These are phyloP conservation scores for Penicillium fuscoglaucum DNA, from an alignment of 2,329 filamentous ascomycete species.

Conservation along the genomic window DNA sequence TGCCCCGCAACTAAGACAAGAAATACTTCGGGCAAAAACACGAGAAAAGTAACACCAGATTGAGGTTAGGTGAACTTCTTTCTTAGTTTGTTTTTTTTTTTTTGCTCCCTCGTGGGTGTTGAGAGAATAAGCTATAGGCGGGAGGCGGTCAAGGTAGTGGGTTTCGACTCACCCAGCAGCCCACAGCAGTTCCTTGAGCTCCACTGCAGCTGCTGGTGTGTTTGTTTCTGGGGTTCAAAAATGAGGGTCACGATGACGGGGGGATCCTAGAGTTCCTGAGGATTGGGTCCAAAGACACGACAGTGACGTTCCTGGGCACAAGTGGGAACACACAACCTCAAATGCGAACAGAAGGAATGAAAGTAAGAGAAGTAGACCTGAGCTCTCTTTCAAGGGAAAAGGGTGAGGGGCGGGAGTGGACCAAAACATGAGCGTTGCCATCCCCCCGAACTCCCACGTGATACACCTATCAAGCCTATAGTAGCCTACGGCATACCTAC, in stretches of 20 bases:
- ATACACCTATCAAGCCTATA: slow-evolving; percentile 15
- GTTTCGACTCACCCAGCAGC: slow-evolving; percentile 25
- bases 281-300: neutral
- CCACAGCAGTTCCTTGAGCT: slow-evolving; percentile 22
- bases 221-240: slow-evolving; percentile 16
- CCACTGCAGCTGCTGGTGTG: slow-evolving; percentile 27
- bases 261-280: neutral
- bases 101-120: slow-evolving; percentile 4
- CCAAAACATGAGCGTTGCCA: slow-evolving; percentile 22
- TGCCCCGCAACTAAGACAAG: slow-evolving; percentile 15
- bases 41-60: slow-evolving; percentile 7
- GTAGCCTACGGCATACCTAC: neutral
- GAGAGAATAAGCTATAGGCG: slow-evolving; percentile 18
- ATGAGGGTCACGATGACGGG: slow-evolving; percentile 12
- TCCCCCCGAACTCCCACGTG: slow-evolving; percentile 24
- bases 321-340: neutral
- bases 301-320: neutral
- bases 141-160: slow-evolving; percentile 28
- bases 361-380: neutral
- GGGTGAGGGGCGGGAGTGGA: slow-evolving; percentile 24
- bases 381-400: slow-evolving; percentile 15
- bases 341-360: neutral
- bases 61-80: slow-evolving; percentile 8
- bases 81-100: slow-evolving; percentile 22
- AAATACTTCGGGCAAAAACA: slow-evolving; percentile 6